Percentiles rank a stretch among this genome's conserved stretches.
Conservation (phyloP, 352 stramenopile species). For the Thraustochytrium sp. region DNA sequence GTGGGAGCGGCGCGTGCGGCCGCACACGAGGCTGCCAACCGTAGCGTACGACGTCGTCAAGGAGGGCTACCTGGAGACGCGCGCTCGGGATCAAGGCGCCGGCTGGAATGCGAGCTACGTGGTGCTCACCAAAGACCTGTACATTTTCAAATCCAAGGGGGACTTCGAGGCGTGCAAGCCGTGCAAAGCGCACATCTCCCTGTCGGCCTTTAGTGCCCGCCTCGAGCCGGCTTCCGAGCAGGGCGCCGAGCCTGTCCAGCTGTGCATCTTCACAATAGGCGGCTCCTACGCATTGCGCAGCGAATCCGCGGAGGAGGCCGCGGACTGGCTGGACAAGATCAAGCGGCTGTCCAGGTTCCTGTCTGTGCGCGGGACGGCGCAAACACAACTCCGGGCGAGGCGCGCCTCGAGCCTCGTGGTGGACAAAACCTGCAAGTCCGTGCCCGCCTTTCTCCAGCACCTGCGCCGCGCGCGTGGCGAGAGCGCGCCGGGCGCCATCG, state of each 20-base stretch:
- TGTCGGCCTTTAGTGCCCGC: background rate
- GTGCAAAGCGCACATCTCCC: background rate
- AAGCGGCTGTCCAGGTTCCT: no score
- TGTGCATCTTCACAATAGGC: background rate
- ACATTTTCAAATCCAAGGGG: background rate
- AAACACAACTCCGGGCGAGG: no score
- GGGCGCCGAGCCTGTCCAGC: background rate
- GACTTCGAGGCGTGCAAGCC: background rate
- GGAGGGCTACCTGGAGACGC: background rate
- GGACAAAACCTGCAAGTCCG: background rate
- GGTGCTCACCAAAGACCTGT: conserved; percentile 6
- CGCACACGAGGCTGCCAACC: background rate
- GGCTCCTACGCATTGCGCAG: background rate
- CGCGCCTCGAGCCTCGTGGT: no score
- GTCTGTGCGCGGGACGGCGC: no score
- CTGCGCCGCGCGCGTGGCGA: background rate
- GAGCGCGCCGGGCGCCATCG: no score
- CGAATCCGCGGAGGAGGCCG: background rate
- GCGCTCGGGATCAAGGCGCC: background rate
- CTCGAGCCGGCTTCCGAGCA: background rate
- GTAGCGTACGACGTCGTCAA: conserved; percentile 16
- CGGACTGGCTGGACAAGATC: conserved; percentile 29
- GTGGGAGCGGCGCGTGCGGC: background rate
- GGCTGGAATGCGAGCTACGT: background rate
- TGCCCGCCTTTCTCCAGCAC: background rate